A percentile compares a stretch with the other conserved stretches of the same genome.
These are phyloP conservation scores for Protomyces macrosporus DNA, from an alignment of 1,139 yeast genomes.

Conservation along the genomic window DNA sequence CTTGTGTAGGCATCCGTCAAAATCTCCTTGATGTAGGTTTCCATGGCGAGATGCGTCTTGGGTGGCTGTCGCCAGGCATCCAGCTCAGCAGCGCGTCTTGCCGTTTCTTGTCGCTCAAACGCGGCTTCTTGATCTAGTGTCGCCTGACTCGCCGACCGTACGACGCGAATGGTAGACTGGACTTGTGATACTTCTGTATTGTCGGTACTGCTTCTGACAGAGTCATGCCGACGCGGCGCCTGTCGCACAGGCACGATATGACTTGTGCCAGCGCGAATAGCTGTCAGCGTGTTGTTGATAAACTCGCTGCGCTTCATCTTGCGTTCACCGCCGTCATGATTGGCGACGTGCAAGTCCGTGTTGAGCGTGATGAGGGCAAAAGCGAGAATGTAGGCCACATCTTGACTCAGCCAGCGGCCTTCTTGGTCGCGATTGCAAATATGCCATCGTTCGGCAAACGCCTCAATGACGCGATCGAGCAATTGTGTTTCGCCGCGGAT, in stretches of 20 bases:
- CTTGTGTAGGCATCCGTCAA: constrained; percentile 26
- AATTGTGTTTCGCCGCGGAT: constrained; percentile 81
- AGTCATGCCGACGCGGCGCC: not conserved
- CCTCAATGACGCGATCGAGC: constrained; percentile 65
- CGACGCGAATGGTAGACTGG: not conserved
- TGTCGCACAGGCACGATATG: not conserved
- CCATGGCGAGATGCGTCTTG: not conserved
- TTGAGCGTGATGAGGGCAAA: constrained; percentile 70
- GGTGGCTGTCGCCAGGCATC: not conserved
- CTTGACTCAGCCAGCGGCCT: constrained; percentile 34
- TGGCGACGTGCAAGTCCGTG: constrained; percentile 41
- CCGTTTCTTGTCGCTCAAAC: not conserved
- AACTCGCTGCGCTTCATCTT: constrained; percentile 41
- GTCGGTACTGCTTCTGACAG: not conserved
- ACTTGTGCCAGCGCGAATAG: not conserved
- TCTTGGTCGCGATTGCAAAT: constrained; percentile 32
- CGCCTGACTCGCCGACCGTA: not conserved
- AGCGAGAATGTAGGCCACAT: constrained; percentile 64
- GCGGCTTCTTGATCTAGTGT: not conserved
- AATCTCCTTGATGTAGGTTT: constrained; percentile 2
- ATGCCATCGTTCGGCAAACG: constrained; percentile 63
- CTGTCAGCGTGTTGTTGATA: constrained; percentile 34
- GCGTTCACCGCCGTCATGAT: constrained; percentile 34
- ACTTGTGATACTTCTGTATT: not conserved
- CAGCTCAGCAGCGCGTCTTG: not conserved